Base-by-base conservation (phyloP, 805 yeast genomes). In the Kodamaea kaohsiungensis region DNA sequence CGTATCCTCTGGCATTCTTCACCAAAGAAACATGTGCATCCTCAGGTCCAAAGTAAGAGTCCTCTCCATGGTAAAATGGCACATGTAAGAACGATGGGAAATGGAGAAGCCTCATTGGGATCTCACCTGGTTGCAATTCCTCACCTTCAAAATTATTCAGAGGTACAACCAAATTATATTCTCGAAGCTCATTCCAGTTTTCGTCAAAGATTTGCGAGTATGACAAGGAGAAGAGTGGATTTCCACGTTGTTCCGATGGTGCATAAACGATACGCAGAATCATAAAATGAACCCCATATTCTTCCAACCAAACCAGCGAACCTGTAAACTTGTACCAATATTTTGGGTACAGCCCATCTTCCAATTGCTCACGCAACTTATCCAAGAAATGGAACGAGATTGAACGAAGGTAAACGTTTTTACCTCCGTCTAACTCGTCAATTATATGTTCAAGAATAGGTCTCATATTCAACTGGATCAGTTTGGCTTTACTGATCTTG, bases 291-390 rank as follows among this genome's bases (percentile, higher is more conserved):
- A 79, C 74, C 25, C 80, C 79, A 58, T 79, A 80, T 42, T 76
- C 76, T 42, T 75, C 77, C 27, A 82, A 62, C 84, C 84, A 82
- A 13, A 80, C 80, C 0, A 82, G 72, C 1, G 83, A 75, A 1
- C 83, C 83, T 7, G 83, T 78, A 51, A 79, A 73, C 49, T 74
- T 69, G 56, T 62, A 77, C 84, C 85, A 82, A 55, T 65, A 62
- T 18, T 59, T 55, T 19, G 61, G 33, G n/a, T 13, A 46, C 10
- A 46, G 16, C 1, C 52, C 49, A 15, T 48, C 46, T 27, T 53
- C 38, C 22, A 57, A 17, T 17, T 51, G 52, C 9, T 58, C 25
- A 19, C 51, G 57, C 17, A 67, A 51, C 17, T 66, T 64, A 3
- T 64, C 63, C 17, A 63, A 50, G 52, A 68, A 53, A 16, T 53